Conservation (phyloP, 345 rosid species). For the Populus ilicifolia region DNA sequence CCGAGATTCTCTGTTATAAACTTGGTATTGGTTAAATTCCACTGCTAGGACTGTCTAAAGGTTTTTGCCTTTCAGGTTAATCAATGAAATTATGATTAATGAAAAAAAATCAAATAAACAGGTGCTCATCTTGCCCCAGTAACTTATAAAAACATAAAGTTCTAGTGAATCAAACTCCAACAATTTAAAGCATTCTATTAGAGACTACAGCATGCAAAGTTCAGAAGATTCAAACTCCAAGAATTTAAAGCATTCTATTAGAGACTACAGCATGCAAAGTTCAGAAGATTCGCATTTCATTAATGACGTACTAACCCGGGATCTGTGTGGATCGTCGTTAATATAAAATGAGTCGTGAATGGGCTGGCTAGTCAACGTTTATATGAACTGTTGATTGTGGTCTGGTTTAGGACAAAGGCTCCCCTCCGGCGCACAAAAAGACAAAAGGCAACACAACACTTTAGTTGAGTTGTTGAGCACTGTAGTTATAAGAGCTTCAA, state of each 20-base stretch:
- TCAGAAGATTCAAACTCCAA: background rate
- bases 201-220: background rate
- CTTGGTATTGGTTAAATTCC: too few species aligned
- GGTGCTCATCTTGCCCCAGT: background rate
- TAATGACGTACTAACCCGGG: background rate
- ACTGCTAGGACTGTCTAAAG: too few species aligned
- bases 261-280: background rate
- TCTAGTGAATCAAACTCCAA: background rate
- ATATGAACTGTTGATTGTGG: too few species aligned
- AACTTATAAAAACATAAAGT: background rate
- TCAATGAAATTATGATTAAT: too few species aligned
- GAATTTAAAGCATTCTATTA: background rate
- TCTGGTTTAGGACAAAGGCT: background rate
- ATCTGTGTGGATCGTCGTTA: background rate
- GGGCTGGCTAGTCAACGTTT: background rate
- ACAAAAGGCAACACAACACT: background rate
- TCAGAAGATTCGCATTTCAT: background rate
- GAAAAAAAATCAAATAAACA: background rate
- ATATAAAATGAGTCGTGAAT: background rate
- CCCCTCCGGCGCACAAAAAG: background rate
- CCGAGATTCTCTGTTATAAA: too few species aligned
- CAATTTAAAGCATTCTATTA: background rate
- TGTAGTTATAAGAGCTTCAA: too few species aligned
- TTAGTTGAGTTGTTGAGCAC: constrained; percentile 9
- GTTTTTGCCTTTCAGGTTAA: too few species aligned